Evolutionary conservation across 2,329 filamentous ascomycete species (phyloP).

Genomic region (Paraconiothyrium sp.): DNA sequence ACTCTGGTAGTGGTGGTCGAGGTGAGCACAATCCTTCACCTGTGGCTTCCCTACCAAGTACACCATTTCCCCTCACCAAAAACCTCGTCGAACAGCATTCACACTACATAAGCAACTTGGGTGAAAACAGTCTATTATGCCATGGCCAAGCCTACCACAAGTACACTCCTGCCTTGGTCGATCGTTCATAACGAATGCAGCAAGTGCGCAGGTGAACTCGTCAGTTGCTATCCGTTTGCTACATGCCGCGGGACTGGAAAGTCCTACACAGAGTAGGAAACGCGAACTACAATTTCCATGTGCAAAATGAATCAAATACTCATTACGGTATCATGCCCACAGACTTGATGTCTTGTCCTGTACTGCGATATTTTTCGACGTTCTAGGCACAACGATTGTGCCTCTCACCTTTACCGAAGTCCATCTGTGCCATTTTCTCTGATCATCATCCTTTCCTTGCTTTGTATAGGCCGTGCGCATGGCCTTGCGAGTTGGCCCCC

Average conservation of each 20-base stretch:
- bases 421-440: no score
- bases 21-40: neutral
- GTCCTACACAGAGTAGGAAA: neutral
- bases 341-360: neutral
- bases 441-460: no score
- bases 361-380: neutral
- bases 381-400: no score
- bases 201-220: neutral
- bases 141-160: neutral
- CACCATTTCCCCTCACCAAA: constrained; percentile 1
- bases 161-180: neutral
- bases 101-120: neutral
- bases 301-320: neutral
- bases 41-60: neutral
- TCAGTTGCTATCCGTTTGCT: neutral
- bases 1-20: neutral
- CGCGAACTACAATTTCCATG: neutral
- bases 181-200: neutral
- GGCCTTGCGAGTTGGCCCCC: no score
- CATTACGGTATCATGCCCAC: neutral
- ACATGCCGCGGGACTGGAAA: neutral
- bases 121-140: neutral
- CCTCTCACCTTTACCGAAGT: no score
- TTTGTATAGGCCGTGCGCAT: no score
- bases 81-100: neutral